Evolutionary conservation across 345 rosid species (phyloP).

Genomic region (Psidium guajava): DNA sequence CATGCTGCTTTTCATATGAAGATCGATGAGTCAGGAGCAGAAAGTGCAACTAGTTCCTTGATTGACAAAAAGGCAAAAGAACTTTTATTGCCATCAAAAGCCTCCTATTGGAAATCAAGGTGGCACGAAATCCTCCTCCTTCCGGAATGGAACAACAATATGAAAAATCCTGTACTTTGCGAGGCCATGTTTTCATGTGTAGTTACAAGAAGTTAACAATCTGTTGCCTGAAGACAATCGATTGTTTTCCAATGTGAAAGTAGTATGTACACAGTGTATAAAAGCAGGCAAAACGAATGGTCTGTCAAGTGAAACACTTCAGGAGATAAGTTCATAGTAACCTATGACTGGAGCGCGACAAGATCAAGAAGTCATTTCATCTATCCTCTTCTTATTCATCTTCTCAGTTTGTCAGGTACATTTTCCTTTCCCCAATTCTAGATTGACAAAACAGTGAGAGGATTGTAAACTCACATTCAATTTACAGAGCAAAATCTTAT

Average conservation of each 20-base stretch:
- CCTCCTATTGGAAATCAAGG: neutral
- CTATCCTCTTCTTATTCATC: neutral
- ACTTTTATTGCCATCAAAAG: neutral
- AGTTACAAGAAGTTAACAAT: neutral
- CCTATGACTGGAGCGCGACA: neutral
- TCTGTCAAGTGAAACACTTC: neutral
- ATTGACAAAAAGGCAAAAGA: neutral
- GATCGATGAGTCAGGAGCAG: neutral
- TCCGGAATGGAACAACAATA: neutral
- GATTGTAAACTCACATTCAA: neutral
- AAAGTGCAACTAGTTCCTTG: neutral
- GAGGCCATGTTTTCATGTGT: neutral
- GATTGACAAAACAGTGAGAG: neutral
- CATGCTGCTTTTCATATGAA: slow-evolving; percentile 34
- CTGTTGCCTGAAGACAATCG: neutral
- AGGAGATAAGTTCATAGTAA: neutral
- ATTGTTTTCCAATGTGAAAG: neutral
- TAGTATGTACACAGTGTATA: neutral
- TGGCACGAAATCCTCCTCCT: neutral
- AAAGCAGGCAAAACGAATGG: neutral
- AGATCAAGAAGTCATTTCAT: neutral
- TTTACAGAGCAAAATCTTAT: neutral
- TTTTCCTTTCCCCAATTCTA: neutral
- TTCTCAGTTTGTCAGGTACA: neutral
- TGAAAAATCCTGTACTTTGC: neutral